Percentiles rank a stretch among this genome's conserved stretches.
Conservation (phyloP, 1,284 basidiomycete species). For the Schizopora paradoxa region DNA sequence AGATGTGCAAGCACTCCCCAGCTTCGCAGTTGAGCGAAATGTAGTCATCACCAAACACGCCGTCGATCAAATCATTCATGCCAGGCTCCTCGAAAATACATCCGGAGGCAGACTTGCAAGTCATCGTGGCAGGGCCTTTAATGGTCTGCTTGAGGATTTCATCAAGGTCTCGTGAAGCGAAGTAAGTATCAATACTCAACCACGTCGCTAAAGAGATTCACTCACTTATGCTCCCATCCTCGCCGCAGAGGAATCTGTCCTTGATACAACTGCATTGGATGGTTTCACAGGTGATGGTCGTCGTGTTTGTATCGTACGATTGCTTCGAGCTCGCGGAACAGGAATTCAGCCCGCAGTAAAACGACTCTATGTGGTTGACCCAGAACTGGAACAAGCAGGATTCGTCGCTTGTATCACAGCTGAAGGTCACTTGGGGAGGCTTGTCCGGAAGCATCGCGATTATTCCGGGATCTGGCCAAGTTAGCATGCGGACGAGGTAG, state of each 20-base stretch:
- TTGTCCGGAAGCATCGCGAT: slow-evolving; percentile 84
- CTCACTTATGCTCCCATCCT: slow-evolving; percentile 90
- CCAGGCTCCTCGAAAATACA: slow-evolving; percentile 94
- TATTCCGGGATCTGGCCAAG: slow-evolving; percentile 74
- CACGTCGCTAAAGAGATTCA: slow-evolving; percentile 18
- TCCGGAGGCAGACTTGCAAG: slow-evolving; percentile 67
- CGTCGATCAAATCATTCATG: slow-evolving; percentile 92
- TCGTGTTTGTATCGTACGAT: slow-evolving; percentile 68
- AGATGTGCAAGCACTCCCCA: slow-evolving; percentile 92
- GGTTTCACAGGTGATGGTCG: slow-evolving; percentile 73
- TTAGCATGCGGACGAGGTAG: slow-evolving; percentile 8
- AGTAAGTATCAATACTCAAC: slow-evolving; percentile 6
- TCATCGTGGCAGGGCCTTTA: slow-evolving; percentile 86
- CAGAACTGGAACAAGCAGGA: slow-evolving; percentile 95
- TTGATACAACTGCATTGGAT: slow-evolving; percentile 91
- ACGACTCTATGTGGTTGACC: slow-evolving; percentile 90
- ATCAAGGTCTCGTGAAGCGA: slow-evolving; percentile 68
- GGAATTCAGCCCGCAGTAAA: slow-evolving; percentile 83
- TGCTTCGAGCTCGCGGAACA: slow-evolving; percentile 50
- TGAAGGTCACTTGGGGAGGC: slow-evolving; percentile 93
- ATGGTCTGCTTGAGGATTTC: slow-evolving; percentile 91
- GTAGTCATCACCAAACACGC: slow-evolving; percentile 87
- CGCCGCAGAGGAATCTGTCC: slow-evolving; percentile 90
- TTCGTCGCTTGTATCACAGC: slow-evolving; percentile 58
- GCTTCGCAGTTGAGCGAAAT: slow-evolving; percentile 86